Evolutionary conservation across 306 rosid species (phyloP).

Genomic region (Castanea crenata): DNA sequence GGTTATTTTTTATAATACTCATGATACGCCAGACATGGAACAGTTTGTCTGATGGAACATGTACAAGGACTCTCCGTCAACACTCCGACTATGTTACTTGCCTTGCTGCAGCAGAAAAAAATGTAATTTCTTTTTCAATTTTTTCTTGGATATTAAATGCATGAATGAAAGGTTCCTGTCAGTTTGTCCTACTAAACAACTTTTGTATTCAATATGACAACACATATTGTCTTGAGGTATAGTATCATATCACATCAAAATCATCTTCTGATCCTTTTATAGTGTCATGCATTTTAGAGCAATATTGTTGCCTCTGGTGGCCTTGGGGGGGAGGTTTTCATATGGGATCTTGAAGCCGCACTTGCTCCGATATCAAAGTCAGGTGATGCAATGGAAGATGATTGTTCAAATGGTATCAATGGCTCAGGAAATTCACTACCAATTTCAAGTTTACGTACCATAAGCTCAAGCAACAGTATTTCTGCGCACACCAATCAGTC

Average conservation of each 20-base stretch:
- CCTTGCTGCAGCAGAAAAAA: conserved; percentile 84
- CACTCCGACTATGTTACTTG: conserved; percentile 96
- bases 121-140: conserved; percentile 71
- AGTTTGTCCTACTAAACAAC: conserved; percentile 1
- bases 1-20: conserved; percentile 6
- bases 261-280: conserved; percentile 74
- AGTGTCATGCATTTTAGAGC: conserved; percentile 99
- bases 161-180: conserved; percentile 30
- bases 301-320: conserved; percentile 99
- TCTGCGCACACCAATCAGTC: conserved; percentile 64
- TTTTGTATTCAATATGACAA: conserved; percentile 23
- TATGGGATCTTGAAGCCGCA: conserved; percentile 97
- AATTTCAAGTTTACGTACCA: conserved; percentile 69
- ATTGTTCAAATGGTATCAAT: conserved; percentile 67
- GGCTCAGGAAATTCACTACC: conserved; percentile 72
- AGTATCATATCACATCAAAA: conserved; percentile 35
- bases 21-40: conserved; percentile 65
- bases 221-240: conserved; percentile 27
- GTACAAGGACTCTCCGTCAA: conserved; percentile 81
- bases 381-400: conserved; percentile 71
- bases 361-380: conserved; percentile 63
- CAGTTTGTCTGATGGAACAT: conserved; percentile 69
- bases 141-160: conserved; percentile 22
- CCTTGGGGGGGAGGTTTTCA: conserved; percentile 99
- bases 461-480: conserved; percentile 79